These are phyloP conservation scores for Monosporascus sp. DNA, from an alignment of 2,329 filamentous ascomycete species.

Conservation along the genomic window DNA sequence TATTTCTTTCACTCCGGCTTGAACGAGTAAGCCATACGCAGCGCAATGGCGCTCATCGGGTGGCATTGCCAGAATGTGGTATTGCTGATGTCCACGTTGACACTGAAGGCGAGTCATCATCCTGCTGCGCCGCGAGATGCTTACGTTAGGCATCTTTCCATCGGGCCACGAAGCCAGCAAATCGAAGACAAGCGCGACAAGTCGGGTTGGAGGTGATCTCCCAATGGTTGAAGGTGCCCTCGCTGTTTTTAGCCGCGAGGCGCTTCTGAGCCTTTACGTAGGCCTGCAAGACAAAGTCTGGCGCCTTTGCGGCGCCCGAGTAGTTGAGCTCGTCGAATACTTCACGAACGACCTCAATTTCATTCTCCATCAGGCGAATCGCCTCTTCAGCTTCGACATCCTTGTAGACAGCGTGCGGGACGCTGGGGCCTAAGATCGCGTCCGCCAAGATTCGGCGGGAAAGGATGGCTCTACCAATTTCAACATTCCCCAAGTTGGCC, in stretches of 20 bases:
- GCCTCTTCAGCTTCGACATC: constrained; percentile 25
- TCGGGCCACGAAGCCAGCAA: constrained; percentile 14
- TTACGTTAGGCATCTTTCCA: constrained; percentile 11
- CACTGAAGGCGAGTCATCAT: constrained; percentile 52
- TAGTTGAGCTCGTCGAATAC: constrained; percentile 16
- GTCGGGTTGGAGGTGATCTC: background rate
- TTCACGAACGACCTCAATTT: constrained; percentile 15
- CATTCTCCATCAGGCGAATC: constrained; percentile 17
- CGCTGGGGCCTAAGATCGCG: constrained; percentile 9
- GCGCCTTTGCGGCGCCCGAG: constrained; percentile 7
- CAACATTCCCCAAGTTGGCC: constrained; percentile 17
- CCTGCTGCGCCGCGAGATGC: no score
- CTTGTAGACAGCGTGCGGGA: constrained; percentile 15
- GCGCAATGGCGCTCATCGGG: constrained; percentile 32
- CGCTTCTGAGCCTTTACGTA: constrained; percentile 13
- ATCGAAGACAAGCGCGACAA: constrained; percentile 12
- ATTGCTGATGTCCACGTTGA: constrained; percentile 91
- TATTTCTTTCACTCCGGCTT: constrained; percentile 24
- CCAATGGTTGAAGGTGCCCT: constrained; percentile 1
- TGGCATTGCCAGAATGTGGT: constrained; percentile 71
- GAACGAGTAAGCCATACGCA: constrained; percentile 10
- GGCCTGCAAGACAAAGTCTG: constrained; percentile 19
- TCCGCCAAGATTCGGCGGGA: constrained; percentile 22
- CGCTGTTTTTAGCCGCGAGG: constrained; percentile 7
- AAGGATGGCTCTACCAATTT: constrained; percentile 17